Conservation (phyloP, 2,329 filamentous ascomycete species). For the Iodosphaeria phyllophila region DNA sequence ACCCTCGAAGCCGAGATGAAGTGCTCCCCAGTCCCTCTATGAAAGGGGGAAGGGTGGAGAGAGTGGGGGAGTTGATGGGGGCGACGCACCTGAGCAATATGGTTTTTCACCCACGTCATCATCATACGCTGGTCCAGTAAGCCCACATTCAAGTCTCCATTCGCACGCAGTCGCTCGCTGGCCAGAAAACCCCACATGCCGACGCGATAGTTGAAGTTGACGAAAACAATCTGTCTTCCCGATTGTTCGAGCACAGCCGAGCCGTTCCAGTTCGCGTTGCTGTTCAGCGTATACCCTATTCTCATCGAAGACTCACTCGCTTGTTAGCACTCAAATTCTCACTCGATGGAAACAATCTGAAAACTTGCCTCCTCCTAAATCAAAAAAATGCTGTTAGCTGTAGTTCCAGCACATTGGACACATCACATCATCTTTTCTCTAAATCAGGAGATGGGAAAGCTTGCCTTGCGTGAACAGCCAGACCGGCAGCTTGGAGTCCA, state of each 20-base stretch:
- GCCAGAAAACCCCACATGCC: constrained; percentile 44
- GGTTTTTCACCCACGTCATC: constrained; percentile 39
- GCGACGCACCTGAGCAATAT: constrained; percentile 28
- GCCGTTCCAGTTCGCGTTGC: constrained; percentile 33
- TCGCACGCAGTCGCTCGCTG: constrained; percentile 29
- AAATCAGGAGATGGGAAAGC: too few relatives aligned
- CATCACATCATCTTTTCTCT: too few relatives aligned
- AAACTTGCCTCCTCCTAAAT: too few relatives aligned
- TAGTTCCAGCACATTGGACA: too few relatives aligned
- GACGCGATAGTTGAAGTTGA: constrained; percentile 46
- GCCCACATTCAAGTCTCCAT: constrained; percentile 43
- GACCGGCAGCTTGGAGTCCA: constrained; percentile 25
- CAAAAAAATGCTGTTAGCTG: too few relatives aligned
- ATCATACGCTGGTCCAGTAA: constrained; percentile 43
- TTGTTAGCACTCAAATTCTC: too few relatives aligned
- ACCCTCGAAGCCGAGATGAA: too few relatives aligned
- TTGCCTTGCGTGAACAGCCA: constrained; percentile 31
- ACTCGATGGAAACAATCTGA: too few relatives aligned
- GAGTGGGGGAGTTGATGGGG: background rate
- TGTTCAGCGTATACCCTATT: constrained; percentile 20
- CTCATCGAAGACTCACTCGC: too few relatives aligned
- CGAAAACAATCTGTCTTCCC: constrained; percentile 27
- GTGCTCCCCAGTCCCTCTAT: too few relatives aligned
- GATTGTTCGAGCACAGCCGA: constrained; percentile 25
- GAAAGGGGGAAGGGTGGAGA: too few relatives aligned